Percentiles rank a stretch among this genome's conserved stretches.
Conservation (phyloP, 106 monocot genomes). For the Narthecium ossifragum region DNA sequence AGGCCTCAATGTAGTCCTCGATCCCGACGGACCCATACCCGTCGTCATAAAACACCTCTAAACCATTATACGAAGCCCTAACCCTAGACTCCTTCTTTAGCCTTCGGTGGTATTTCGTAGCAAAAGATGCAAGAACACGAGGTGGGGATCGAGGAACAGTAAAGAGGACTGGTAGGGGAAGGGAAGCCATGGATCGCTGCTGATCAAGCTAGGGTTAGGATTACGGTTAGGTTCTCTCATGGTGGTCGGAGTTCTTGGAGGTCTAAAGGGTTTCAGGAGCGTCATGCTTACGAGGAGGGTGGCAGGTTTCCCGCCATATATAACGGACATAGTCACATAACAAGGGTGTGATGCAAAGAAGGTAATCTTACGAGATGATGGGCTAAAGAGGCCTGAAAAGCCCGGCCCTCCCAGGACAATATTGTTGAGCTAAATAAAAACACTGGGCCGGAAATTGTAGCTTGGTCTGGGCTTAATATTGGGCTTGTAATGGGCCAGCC, state of each 20-base stretch:
- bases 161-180: neutral
- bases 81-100: neutral
- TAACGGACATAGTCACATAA: neutral
- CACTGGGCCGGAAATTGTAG: no score
- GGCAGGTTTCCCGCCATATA: neutral
- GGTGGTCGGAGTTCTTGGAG: neutral
- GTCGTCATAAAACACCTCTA: constrained; percentile 6
- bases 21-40: constrained; percentile 1
- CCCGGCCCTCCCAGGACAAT: no score
- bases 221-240: neutral
- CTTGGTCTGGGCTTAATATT: no score
- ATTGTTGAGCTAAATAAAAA: no score
- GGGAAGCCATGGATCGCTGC: neutral
- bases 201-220: neutral
- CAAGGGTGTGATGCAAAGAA: no score
- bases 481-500: no score
- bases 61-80: neutral
- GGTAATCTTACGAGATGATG: no score
- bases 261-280: neutral
- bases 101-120: neutral
- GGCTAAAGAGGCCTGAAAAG: no score
- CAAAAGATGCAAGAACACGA: neutral
- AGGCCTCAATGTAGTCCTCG: neutral
- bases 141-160: neutral
- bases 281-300: neutral